phyloP scores from a whole-genome alignment of 768 basidiomycete genomes.

The Lentinula lateritia region DNA sequence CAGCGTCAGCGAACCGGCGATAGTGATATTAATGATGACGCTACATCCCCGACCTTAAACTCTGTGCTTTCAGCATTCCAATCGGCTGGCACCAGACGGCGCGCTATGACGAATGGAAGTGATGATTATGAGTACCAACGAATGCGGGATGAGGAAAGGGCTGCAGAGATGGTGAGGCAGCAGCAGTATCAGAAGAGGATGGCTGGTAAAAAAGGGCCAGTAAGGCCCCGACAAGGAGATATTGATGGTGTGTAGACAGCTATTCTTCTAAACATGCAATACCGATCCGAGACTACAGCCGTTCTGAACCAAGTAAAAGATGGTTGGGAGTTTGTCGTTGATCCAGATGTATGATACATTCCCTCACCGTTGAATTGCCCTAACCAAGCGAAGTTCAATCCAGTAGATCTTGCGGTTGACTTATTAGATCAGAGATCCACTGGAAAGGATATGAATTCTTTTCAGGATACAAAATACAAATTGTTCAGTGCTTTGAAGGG shows the following conservation, averaged over 20 bases:
- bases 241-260: constrained; percentile 64
- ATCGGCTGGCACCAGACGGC: constrained; percentile 53
- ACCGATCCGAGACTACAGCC: constrained; percentile 37
- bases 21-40: constrained; percentile 19
- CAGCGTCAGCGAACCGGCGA: constrained; percentile 12
- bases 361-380: background rate
- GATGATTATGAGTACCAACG: constrained; percentile 52
- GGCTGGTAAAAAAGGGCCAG: constrained; percentile 48
- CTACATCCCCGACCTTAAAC: constrained; percentile 41
- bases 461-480: constrained; percentile 69
- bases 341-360: constrained; percentile 54
- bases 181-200: constrained; percentile 64
- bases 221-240: constrained; percentile 64
- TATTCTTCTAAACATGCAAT: background rate
- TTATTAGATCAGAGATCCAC: constrained; percentile 72
- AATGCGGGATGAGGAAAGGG: constrained; percentile 55
- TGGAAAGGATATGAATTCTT: constrained; percentile 74
- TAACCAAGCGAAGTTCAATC: constrained; percentile 66
- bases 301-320: constrained; percentile 82
- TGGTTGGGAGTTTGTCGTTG: constrained; percentile 85
- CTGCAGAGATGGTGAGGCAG: constrained; percentile 61
- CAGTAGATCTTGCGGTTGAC: constrained; percentile 87
- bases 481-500: constrained; percentile 78
- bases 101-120: constrained; percentile 45
- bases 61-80: constrained; percentile 68